Evolutionary conservation across 345 rosid species (phyloP).

Genomic region (Gossypium stocksii): DNA sequence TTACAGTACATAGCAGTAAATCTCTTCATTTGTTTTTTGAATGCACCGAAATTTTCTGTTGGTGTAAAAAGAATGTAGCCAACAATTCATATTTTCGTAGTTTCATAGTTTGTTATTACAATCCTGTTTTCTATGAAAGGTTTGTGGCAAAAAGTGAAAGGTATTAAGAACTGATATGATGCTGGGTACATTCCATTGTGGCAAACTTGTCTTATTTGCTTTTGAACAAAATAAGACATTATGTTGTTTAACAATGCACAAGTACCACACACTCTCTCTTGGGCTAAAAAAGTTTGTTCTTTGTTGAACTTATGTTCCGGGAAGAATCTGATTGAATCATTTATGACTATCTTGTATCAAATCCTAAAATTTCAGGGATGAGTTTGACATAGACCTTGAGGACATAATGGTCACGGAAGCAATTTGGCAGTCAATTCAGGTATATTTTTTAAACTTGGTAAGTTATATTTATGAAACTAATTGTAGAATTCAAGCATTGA

Average conservation of each 20-base stretch:
- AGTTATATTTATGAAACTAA: neutral
- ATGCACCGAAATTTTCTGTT: neutral
- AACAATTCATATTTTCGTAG: neutral
- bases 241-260: neutral
- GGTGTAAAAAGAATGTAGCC: neutral
- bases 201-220: neutral
- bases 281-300: neutral
- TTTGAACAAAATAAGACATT: neutral
- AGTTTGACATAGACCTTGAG: constrained; percentile 90
- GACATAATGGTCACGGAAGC: constrained; percentile 98
- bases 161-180: no score
- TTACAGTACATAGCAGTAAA: neutral
- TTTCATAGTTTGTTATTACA: neutral
- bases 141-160: neutral
- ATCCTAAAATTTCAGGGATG: constrained; percentile 55
- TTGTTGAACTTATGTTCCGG: neutral
- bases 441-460: constrained; percentile 13
- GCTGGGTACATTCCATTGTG: no score
- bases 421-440: constrained; percentile 96
- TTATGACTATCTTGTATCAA: neutral
- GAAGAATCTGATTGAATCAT: neutral
- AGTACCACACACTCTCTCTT: neutral
- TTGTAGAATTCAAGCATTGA: neutral
- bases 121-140: neutral
- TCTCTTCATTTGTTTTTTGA: neutral